Conservation (phyloP, 2,329 filamentous ascomycete genomes). For the Paramyrothecium roridum region DNA sequence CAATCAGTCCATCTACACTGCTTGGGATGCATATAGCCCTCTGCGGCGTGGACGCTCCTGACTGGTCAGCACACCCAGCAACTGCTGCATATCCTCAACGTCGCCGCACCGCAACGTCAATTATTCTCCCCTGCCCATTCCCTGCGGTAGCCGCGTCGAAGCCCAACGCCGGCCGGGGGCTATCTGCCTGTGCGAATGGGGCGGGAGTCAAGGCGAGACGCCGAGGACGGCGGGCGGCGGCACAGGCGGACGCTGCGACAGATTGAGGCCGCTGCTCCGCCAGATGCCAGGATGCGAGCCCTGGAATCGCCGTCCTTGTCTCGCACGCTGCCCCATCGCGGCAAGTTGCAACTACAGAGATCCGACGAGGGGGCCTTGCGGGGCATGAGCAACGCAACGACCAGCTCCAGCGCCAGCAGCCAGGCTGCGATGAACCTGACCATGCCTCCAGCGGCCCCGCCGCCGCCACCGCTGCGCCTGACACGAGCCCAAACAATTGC, state of each 20-base stretch:
- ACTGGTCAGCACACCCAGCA: slow-evolving; percentile 11
- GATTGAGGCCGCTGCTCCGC: slow-evolving; percentile 12
- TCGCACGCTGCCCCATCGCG: slow-evolving; percentile 23
- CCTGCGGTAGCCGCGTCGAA: slow-evolving; percentile 16
- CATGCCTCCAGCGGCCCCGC: slow-evolving; percentile 19
- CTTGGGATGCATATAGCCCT: neutral
- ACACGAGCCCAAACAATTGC: slow-evolving; percentile 23
- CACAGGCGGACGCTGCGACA: slow-evolving; percentile 18
- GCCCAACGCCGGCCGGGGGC: slow-evolving; percentile 19
- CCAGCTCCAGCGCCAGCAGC: slow-evolving; percentile 16
- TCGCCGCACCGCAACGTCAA: neutral
- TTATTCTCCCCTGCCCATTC: slow-evolving; percentile 13
- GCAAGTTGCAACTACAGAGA: slow-evolving; percentile 26
- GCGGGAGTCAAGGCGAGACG: slow-evolving; percentile 26
- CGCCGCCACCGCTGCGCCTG: slow-evolving; percentile 20
- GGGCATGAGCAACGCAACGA: slow-evolving; percentile 12
- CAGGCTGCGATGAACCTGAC: slow-evolving; percentile 22
- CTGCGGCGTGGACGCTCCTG: slow-evolving; percentile 17
- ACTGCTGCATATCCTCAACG: neutral
- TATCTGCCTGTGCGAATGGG: slow-evolving; percentile 21
- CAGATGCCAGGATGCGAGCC: slow-evolving; percentile 2
- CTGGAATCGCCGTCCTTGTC: slow-evolving; percentile 4
- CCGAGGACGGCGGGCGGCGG: slow-evolving; percentile 20
- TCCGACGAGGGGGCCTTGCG: slow-evolving; percentile 23
- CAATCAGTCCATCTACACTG: neutral